Base-by-base conservation (phyloP, 441 rosid species). In the Iberis amara region DNA sequence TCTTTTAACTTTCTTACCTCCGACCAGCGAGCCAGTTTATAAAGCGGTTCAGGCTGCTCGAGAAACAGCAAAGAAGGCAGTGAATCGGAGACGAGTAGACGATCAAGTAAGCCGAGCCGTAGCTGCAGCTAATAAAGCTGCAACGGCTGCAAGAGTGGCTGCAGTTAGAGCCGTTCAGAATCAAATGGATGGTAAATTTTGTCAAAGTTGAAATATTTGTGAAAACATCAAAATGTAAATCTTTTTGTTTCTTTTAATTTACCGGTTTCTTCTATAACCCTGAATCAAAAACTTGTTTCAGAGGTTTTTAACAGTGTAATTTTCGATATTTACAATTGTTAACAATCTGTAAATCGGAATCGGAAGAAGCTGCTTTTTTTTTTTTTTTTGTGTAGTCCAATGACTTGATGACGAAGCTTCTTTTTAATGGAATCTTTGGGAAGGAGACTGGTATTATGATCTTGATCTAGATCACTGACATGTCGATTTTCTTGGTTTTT, bases 121-220 rank as follows among this genome's bases (percentile, higher is more conserved):
- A 55, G 62, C 61, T 46, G 89, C 77, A 6, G 98, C 98, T 10
- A 88, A 85, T 47, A 73, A 85, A 42, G 91, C 95, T 2, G 96
- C 94, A 12, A 80, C 94, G 9, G 96, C 98, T 18, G 95, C 98
- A 4, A 75, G 98, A 75, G 96, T 88, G 41, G 96, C 95, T 11
- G 94, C 95, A 0, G 81, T 91, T 18, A 85, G 77, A 78, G 96
- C 96, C 12, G 96, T 88, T 64, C 96, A 85, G 73, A 88, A 85
- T 68, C 77, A 73, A 40, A 77, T 88, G 76, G 96, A 83, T 38
- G 89, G 85, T 57, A 81, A 79, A 73, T 91, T 91, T 88, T 91
- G 95, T 64, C 86, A 82, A 56, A 50, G 55, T 62, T 67, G 43
- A 59, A 51, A 42, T 11, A 3, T n/a, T 13, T 30, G 46, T 21